Base-by-base conservation (phyloP, 192 early-diverging fungal genomes). In the Pecoramyces ruminantium region DNA sequence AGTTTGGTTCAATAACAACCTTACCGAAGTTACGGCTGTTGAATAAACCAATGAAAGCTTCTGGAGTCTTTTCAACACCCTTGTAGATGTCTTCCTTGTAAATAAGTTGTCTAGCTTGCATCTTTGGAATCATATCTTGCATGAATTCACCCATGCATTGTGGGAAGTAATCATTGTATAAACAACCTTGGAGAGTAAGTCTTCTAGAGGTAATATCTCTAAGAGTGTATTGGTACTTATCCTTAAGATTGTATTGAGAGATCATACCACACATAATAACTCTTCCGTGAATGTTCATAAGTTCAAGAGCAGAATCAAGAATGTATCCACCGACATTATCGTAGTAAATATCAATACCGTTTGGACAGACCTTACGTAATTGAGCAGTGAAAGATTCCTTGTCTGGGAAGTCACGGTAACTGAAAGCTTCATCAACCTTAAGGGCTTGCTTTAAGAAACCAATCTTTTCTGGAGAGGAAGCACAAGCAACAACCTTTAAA, bases 261-360 rank as follows among this genome's bases (percentile, higher is more conserved):
- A 51, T 51, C 82, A 30, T 86, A 78, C 79, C 40, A 80, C 92
- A 93, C 16, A 87, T 87, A n/a, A 91, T 80, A 78, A 96, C 87
- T 79, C 95, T 90, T 4, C 89, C 93, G 79, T 86, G 82, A 9
- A 18, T 25, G 84, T 95, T 95, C 84, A 92, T 86, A 29, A 87
- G 82, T 18, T 84, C 83, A 28, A 97, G 85, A 12, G 87, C 92
- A 28, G 88, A 88, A 21, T 96, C 94, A 14, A 97, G 87, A 79
- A 88, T 89, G 84, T 93, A 91, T 39, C 95, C 96, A 78, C 84
- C 85, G 28, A 82, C 81, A 29, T 93, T 89, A 79, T 96, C 94
- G 85, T 92, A 95, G 83, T 96, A 96, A 27, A 96, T 89, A 82
- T 97, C 95, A 79, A 97, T 89, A 51, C 96, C 95, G 15, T 93